Base-by-base conservation (phyloP, 2,329 filamentous ascomycete species). In the Cyphellophora attinorum region DNA sequence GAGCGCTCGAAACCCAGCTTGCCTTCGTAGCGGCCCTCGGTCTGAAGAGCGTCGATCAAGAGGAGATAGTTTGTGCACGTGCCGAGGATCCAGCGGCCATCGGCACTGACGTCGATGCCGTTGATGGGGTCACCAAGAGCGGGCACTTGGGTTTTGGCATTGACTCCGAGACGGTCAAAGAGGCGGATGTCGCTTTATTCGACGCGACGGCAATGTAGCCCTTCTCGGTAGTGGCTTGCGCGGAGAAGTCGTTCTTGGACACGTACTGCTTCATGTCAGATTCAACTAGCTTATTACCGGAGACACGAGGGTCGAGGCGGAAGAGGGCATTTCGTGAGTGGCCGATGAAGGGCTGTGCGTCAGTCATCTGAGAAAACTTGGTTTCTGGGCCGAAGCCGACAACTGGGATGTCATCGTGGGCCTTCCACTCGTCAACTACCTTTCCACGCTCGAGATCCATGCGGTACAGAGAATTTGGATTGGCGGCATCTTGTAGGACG, bases 391-490 rank as follows among this genome's bases (percentile, higher is more conserved):
- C 85, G 59, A 96, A 96, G 6, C 80, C 91, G 35, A 84, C 78
- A 41, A 96, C 84, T 0, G 85, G 81, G 36, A 98, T 95, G 55
- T 96, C 85, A 43, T 98, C 89, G 54, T 98, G 89, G 11, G 98
- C 74, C 50, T 94, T 94, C 91, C 91, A 98, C 60, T 98, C 91
- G 53, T 98, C 91, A 2, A 96, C 86, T 21, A 98, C 84, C 64
- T 95, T 96, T 47, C 91, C 91, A 49, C 93, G 93, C 58, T 98
- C 89, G 29, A 98, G 70, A 61, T 98, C 91, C 91, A 98, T 96
- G 29, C 85, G 84, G 58, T 88, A 98, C 2, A 98, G 72, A 33
- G 85, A 86, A 64, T 94, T 89, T 2, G 89, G 85, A 46, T 96
- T 81, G 33, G 79, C 63, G 16, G 58, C 68, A 49, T 93, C 88